Conservation (phyloP, 768 basidiomycete genomes). For the Leccinum boreale region DNA sequence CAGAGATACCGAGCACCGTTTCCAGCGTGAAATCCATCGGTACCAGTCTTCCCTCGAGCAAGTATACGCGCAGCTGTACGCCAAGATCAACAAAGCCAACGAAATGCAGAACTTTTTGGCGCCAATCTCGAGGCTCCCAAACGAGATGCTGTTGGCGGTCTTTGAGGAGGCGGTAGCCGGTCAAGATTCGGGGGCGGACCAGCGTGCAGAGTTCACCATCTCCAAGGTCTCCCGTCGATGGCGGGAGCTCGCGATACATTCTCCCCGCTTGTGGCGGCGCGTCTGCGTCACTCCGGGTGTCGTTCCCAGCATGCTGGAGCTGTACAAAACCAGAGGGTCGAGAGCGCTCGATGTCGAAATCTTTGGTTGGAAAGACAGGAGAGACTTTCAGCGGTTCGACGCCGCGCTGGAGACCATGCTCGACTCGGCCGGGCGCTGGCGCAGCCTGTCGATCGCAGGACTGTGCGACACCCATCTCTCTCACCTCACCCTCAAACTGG, state of each 20-base stretch:
- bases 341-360: slow-evolving; percentile 27
- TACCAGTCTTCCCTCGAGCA: slow-evolving; percentile 13
- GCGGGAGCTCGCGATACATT: slow-evolving; percentile 30
- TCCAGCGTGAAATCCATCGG: slow-evolving; percentile 17
- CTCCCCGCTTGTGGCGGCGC: slow-evolving; percentile 29
- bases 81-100: slow-evolving; percentile 23
- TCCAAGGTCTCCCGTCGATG: slow-evolving; percentile 33
- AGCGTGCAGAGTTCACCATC: slow-evolving; percentile 22
- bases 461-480: slow-evolving; percentile 30
- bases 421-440: slow-evolving; percentile 27
- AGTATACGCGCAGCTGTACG: slow-evolving; percentile 13
- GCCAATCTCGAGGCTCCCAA: slow-evolving; percentile 27
- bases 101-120: slow-evolving; percentile 31
- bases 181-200: slow-evolving; percentile 20
- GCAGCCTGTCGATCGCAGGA: slow-evolving; percentile 22
- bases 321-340: slow-evolving; percentile 25
- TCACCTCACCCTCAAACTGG: slow-evolving; percentile 27
- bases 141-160: slow-evolving; percentile 30
- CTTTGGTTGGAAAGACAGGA: slow-evolving; percentile 29
- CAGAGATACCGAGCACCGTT: slow-evolving; percentile 7
- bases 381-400: slow-evolving; percentile 31
- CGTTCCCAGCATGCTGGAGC: slow-evolving; percentile 18
- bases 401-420: slow-evolving; percentile 24
- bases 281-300: slow-evolving; percentile 24
- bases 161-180: slow-evolving; percentile 30